Evolutionary conservation across 1,139 yeast species (phyloP).

Genomic region (Torulaspora pretoriensis): DNA sequence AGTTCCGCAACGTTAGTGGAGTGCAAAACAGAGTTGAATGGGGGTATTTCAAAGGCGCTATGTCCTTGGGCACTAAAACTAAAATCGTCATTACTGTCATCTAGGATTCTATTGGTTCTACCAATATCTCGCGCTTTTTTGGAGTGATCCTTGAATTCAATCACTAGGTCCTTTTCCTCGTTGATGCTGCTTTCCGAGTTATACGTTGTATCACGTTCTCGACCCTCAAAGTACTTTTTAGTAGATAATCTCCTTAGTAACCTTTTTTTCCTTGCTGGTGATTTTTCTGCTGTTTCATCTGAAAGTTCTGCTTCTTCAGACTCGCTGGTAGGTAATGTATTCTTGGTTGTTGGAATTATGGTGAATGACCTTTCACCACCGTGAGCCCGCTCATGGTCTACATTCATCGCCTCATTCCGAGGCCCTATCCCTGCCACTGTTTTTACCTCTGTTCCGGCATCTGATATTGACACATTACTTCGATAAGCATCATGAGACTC

Average conservation of each 20-base stretch:
- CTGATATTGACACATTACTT: too few relatives aligned
- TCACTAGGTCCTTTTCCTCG: slow-evolving; percentile 18
- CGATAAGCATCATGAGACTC: background rate
- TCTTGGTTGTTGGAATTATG: background rate
- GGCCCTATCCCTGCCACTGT: background rate
- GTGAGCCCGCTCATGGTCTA: background rate
- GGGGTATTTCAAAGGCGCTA: slow-evolving; percentile 32
- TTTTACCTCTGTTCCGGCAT: too few relatives aligned
- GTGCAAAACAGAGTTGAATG: slow-evolving; percentile 2
- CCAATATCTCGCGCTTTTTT: slow-evolving; percentile 19
- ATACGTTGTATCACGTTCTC: slow-evolving; percentile 11
- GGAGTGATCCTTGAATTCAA: slow-evolving; percentile 25
- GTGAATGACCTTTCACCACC: background rate
- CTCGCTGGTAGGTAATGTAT: background rate
- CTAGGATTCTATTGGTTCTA: slow-evolving; percentile 28
- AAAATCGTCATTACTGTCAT: slow-evolving; percentile 34
- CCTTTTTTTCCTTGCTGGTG: slow-evolving; percentile 15
- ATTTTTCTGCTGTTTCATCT: background rate
- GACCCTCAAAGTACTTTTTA: slow-evolving; percentile 15
- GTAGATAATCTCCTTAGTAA: slow-evolving; percentile 21
- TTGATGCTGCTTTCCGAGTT: slow-evolving; percentile 3
- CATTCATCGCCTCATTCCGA: background rate
- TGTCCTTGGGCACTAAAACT: slow-evolving; percentile 33
- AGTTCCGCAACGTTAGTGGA: background rate
- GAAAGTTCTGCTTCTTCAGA: background rate